Base-by-base conservation (phyloP, 108 stramenopile genomes). In the Skeletonema menzelii region DNA sequence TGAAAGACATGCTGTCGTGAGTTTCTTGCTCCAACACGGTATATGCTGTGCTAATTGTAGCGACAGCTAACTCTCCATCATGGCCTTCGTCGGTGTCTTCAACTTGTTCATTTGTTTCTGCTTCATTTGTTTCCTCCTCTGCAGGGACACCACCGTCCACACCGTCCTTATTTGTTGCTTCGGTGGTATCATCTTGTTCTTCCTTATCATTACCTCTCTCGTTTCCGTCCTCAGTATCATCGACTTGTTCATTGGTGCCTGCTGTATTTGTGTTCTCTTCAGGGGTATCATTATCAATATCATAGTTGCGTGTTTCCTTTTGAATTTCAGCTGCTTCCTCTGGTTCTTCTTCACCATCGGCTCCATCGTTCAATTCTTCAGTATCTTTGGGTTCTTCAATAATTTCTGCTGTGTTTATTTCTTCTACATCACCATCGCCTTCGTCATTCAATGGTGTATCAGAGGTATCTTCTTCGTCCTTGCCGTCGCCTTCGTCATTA, bases 1-100 rank as follows among this genome's bases (percentile, higher is more conserved):
- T 85, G 60, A 93, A 93, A 13, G 90, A 81, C 27, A 42, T 64
- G 0, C 27, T 27, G 49, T 91, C 92, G 72, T 94, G 92, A 7
- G 55, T 17, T 11, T 89, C 67, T 69, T 87, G 85, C 56, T 86
- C 82, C 22, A 91, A 20, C 31, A 93, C 70, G 26, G 75, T 72
- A 40, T 77, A 93, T 59, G 70, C 77, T 56, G 61, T 37, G 59
- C 82, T 83, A 68, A 79, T 80, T 4, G 37, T 49, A 14, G 12
- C 69, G 11, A 24, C 56, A 59, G 67, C 30, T 37, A 13, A 17
- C 28, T 20, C 27, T 67, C 17, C 66, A 22, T 66, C 71, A 4
- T 65, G 47, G 14, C 63, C 28, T 37, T 26, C 68, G 15, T 60
- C 65, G 3, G 44, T 17, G 8, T 73, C 49, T 8, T 15, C 24